A percentile compares a stretch with the other conserved stretches of the same genome.
Conservation (phyloP, 2,329 filamentous ascomycete species). For the Fusarium transvaalense region DNA sequence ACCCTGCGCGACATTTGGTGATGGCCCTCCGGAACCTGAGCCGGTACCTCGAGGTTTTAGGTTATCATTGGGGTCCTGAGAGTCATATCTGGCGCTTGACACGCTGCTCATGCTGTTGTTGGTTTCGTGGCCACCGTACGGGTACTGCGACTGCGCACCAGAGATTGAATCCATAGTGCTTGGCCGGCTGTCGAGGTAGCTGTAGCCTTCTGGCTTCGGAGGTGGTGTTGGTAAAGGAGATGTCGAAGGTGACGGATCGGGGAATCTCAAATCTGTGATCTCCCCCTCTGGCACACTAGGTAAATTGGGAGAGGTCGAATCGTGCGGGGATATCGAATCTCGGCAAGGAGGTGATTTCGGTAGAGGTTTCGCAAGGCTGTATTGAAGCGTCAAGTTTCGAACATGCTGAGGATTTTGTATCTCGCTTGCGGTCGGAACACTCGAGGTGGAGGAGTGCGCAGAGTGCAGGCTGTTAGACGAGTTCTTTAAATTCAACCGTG, state of each 20-base stretch:
- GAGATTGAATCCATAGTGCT: conserved; percentile 63
- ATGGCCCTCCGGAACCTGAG: conserved; percentile 67
- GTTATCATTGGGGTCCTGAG: conserved; percentile 61
- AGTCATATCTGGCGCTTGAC: conserved; percentile 60
- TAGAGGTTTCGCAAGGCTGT: conserved; percentile 69
- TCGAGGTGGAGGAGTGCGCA: conserved; percentile 36
- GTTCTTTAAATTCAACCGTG: conserved; percentile 56
- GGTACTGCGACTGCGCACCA: conserved; percentile 53
- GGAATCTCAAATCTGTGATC: conserved; percentile 46
- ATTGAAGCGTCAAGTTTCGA: conserved; percentile 66
- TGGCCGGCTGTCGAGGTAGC: conserved; percentile 57
- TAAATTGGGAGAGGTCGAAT: conserved; percentile 49
- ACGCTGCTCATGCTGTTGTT: conserved; percentile 62
- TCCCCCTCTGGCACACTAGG: conserved; percentile 51
- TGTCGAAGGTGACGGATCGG: conserved; percentile 24
- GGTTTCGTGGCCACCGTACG: conserved; percentile 53
- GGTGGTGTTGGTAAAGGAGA: conserved; percentile 25
- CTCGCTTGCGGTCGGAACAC: conserved; percentile 34
- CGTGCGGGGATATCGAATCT: conserved; percentile 48
- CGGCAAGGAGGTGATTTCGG: conserved; percentile 62
- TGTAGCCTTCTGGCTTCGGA: conserved; percentile 55
- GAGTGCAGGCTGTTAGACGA: conserved; percentile 38
- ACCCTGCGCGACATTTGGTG: conserved; percentile 62
- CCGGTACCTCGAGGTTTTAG: conserved; percentile 66
- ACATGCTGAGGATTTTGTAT: conserved; percentile 60